These are phyloP conservation scores for Boletus tomentosulus DNA, from an alignment of 768 basidiomycete genomes.

Conservation along the genomic window DNA sequence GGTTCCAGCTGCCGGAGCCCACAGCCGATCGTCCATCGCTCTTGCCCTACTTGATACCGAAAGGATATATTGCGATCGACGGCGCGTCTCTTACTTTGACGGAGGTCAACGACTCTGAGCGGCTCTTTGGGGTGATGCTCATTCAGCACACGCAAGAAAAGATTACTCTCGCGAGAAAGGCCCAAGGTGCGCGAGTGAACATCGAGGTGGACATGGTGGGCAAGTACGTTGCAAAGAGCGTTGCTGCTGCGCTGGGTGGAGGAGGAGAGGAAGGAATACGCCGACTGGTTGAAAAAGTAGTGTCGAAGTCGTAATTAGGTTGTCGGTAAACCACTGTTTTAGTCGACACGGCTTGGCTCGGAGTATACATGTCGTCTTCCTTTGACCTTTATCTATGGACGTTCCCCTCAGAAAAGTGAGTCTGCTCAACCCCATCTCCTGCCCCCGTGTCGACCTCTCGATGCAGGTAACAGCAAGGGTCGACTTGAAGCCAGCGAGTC, in stretches of 20 bases:
- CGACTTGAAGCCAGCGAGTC: constrained; percentile 35
- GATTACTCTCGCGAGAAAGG: constrained; percentile 75
- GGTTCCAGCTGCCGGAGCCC: constrained; percentile 68
- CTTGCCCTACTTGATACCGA: constrained; percentile 81
- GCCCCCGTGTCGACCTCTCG: constrained; percentile 9
- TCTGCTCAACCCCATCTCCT: neutral
- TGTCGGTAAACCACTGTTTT: constrained; percentile 3
- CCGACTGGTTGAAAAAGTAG: constrained; percentile 52
- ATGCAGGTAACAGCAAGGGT: constrained; percentile 52
- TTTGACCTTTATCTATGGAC: constrained; percentile 31
- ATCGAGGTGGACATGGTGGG: constrained; percentile 95
- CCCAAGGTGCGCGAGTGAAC: constrained; percentile 79
- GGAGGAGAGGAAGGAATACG: constrained; percentile 45
- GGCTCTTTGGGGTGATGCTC: constrained; percentile 87
- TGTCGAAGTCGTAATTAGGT: constrained; percentile 30
- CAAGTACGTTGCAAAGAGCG: constrained; percentile 86
- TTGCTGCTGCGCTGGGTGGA: constrained; percentile 60
- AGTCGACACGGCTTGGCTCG: neutral
- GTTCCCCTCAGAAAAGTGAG: constrained; percentile 44
- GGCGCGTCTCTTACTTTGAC: constrained; percentile 93
- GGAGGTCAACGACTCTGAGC: constrained; percentile 55
- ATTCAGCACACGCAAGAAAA: constrained; percentile 91
- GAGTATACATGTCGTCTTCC: neutral
- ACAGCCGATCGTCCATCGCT: constrained; percentile 58
- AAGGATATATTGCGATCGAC: constrained; percentile 93